Percentiles rank a stretch among this genome's conserved stretches.
Evolutionary conservation across 1,139 yeast species (phyloP).

Genomic region (Zygoascus meyerae): DNA sequence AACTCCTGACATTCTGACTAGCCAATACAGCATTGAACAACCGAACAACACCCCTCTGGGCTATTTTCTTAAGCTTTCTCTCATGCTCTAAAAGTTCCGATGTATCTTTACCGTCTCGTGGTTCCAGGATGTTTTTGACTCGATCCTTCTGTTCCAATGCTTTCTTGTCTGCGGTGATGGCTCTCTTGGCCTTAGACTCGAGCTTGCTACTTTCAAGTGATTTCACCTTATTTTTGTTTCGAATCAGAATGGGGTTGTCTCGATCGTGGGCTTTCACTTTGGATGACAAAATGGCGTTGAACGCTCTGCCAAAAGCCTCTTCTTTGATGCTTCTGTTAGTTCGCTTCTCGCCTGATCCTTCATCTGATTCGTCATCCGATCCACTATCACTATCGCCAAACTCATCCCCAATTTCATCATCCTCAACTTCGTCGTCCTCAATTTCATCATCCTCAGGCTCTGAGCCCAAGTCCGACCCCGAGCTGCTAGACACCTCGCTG

Average conservation of each 20-base stretch:
- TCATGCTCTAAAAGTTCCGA: conserved; percentile 62
- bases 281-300: conserved; percentile 78
- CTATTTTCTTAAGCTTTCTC: conserved; percentile 66
- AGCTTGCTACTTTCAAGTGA: conserved; percentile 75
- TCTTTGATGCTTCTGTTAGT: conserved; percentile 19
- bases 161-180: conserved; percentile 66
- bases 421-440: conserved; percentile 21
- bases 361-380: conserved; percentile 14
- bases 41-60: conserved; percentile 91
- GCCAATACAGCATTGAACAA: conserved; percentile 85
- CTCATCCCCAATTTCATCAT: conserved; percentile 17
- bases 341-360: conserved; percentile 18
- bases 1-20: conserved; percentile 54
- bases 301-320: conserved; percentile 64
- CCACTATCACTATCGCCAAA: conserved; percentile 17
- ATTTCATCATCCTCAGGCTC: conserved; percentile 12
- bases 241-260: conserved; percentile 81
- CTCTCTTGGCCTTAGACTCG: conserved; percentile 76
- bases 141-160: conserved; percentile 62
- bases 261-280: conserved; percentile 84
- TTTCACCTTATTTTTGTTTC: conserved; percentile 56
- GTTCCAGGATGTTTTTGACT: conserved; percentile 54
- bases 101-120: conserved; percentile 45
- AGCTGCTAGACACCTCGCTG: conserved; percentile 9
- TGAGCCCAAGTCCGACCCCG: conserved; percentile 4